These are phyloP conservation scores for Rachicladosporium sp. DNA, from an alignment of 2,329 filamentous ascomycete species.

Conservation along the genomic window DNA sequence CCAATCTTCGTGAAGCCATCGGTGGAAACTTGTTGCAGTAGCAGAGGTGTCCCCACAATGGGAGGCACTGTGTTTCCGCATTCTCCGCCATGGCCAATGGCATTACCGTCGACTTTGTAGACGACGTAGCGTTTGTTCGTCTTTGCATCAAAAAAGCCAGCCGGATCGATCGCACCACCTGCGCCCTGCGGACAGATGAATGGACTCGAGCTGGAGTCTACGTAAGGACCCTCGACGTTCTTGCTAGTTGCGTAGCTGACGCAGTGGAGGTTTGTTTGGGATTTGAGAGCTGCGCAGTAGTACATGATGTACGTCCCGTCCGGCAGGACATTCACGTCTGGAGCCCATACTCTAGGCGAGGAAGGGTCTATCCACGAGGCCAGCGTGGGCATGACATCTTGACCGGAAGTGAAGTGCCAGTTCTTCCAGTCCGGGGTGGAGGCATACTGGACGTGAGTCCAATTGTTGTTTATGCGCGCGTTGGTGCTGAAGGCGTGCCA, in stretches of 20 bases:
- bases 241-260: slow-evolving; percentile 15
- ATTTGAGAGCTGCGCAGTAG: slow-evolving; percentile 13
- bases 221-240: slow-evolving; percentile 18
- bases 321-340: slow-evolving; percentile 40
- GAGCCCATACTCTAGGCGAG: slow-evolving; percentile 44
- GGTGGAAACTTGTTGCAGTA: slow-evolving; percentile 16
- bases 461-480: slow-evolving; percentile 31
- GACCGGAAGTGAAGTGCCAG: slow-evolving; percentile 34
- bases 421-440: slow-evolving; percentile 34
- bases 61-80: slow-evolving; percentile 17
- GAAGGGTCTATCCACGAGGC: slow-evolving; percentile 39
- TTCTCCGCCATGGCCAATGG: slow-evolving; percentile 15
- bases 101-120: slow-evolving; percentile 22
- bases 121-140: slow-evolving; percentile 14
- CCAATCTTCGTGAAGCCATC: slow-evolving; percentile 17
- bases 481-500: slow-evolving; percentile 43
- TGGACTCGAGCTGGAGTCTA: slow-evolving; percentile 11
- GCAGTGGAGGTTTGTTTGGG: slow-evolving; percentile 13
- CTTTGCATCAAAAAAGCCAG: slow-evolving; percentile 13
- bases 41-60: slow-evolving; percentile 16
- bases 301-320: slow-evolving; percentile 18
- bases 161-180: slow-evolving; percentile 20
- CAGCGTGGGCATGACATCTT: slow-evolving; percentile 40
- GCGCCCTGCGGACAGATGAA: slow-evolving; percentile 15
- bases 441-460: slow-evolving; percentile 39